Percentiles rank a stretch among this genome's conserved stretches.
These are phyloP conservation scores for Talaromyces stipitatus DNA, from an alignment of 495 filamentous ascomycete species.

Conservation along the genomic window DNA sequence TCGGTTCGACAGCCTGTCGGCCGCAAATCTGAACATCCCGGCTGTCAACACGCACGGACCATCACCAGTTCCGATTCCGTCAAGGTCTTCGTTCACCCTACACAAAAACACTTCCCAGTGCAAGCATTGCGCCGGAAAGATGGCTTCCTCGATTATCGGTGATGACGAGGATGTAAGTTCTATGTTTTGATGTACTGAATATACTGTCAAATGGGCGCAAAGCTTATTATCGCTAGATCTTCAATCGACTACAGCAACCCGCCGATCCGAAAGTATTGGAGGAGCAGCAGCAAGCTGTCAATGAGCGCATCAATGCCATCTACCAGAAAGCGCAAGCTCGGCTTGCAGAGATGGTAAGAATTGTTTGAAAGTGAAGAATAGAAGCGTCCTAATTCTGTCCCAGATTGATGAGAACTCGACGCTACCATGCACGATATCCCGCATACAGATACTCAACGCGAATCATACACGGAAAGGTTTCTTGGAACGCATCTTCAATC, in stretches of 20 bases:
- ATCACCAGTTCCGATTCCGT: background rate
- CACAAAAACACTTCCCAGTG: background rate
- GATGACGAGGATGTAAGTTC: constrained; percentile 36
- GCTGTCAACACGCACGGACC: background rate
- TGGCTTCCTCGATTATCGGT: constrained; percentile 35
- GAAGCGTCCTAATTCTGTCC: background rate
- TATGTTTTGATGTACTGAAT: background rate
- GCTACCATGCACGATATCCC: constrained; percentile 71
- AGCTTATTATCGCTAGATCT: constrained; percentile 41
- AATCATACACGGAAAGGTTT: constrained; percentile 70
- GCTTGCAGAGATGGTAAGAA: constrained; percentile 44
- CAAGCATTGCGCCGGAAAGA: constrained; percentile 14
- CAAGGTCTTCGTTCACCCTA: background rate
- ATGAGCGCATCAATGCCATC: constrained; percentile 54
- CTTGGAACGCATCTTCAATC: constrained; percentile 68
- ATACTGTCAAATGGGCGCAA: background rate
- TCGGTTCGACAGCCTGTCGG: no score
- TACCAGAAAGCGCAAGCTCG: constrained; percentile 59
- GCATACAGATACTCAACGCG: constrained; percentile 71
- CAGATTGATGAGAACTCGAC: constrained; percentile 76
- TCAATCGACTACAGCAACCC: constrained; percentile 54
- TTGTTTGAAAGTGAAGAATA: background rate
- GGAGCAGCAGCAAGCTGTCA: constrained; percentile 53
- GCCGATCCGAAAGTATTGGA: constrained; percentile 53
- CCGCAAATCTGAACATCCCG: no score